Conservation (phyloP, 371 early-diverging fungal species). For the Smittium culicis region DNA sequence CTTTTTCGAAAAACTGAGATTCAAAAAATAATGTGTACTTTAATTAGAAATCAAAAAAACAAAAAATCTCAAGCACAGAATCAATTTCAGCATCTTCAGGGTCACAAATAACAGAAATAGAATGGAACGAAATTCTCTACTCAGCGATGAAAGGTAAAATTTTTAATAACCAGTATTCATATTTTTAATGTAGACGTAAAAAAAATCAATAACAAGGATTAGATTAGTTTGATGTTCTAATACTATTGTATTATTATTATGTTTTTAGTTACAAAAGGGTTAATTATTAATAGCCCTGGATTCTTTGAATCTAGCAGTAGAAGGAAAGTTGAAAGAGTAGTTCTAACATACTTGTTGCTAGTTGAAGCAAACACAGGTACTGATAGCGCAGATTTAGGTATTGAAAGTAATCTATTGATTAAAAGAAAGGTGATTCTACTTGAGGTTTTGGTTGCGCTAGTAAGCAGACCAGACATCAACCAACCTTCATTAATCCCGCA, state of each 20-base stretch:
- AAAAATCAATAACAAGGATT: no score
- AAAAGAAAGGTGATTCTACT: background rate
- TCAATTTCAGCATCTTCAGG: background rate
- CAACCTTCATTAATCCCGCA: background rate
- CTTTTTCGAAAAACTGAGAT: background rate
- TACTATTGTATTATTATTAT: no score
- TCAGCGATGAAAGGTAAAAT: no score
- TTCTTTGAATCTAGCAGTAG: no score
- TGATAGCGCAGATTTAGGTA: background rate
- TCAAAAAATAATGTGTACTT: no score
- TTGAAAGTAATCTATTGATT: background rate
- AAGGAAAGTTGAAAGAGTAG: background rate
- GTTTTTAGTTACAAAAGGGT: no score
- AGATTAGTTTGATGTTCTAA: no score
- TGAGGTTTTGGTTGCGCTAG: constrained; percentile 1
- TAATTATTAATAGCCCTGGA: no score
- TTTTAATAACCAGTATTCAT: no score
- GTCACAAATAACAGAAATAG: background rate
- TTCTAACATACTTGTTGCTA: background rate
- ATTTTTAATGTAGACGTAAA: no score
- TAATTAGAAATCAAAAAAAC: no score
- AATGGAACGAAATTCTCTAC: background rate
- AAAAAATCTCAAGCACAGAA: background rate
- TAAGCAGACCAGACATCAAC: background rate
- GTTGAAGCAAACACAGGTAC: background rate